Evolutionary conservation across 2,329 filamentous ascomycete genomes (phyloP), one percentile per base, ranked within the genome.

Genomic region (Aureobasidium pullulans): DNA sequence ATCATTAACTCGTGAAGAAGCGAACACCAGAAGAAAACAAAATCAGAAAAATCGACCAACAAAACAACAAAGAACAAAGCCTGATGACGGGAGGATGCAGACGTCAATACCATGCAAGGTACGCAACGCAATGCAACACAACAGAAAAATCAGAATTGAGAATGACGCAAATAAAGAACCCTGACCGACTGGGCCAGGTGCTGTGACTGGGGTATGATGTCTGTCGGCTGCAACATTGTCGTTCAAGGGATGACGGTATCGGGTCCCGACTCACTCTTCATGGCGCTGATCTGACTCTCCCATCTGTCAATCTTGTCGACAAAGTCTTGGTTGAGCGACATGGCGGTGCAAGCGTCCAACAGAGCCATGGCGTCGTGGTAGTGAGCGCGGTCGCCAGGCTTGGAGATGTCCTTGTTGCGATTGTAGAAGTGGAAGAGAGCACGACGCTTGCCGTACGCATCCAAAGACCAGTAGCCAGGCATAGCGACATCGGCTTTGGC

Each of bases 241-340:
- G 6, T 11, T 54, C 50, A 54, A 43, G 50, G 50, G 11, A 54
- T 54, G n/a, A 54, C 50, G 1, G 50, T 54, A 11, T 54, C 39
- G 16, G 50, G 9, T 11, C 50, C 50, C 9, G 39, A 54, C 29
- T 54, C 23, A 8, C 29, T 54, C 39, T 54, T 54, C n/a, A 54
- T 8, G 37, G 10, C 28, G 10, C 39, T 37, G 8, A 54, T 54
- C 50, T 32, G 50, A n/a, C 31, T 44, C 46, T 50, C 46, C 56
- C 56, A 59, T 28, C 16, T 50, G 16, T 50, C 56, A 19, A 59
- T 59, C 44, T 43, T 49, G 31, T 49, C 56, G 36, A 59, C 44
- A 43, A 59, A 50, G 1, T 59, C 56, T 31, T 50, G 40, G 39
- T 59, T 50, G 16, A 57, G 11, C 8, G 54, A 48, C 54, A 47